phyloP scores from a whole-genome alignment of 2,329 filamentous ascomycete species.

The Aureobasidium musti region DNA sequence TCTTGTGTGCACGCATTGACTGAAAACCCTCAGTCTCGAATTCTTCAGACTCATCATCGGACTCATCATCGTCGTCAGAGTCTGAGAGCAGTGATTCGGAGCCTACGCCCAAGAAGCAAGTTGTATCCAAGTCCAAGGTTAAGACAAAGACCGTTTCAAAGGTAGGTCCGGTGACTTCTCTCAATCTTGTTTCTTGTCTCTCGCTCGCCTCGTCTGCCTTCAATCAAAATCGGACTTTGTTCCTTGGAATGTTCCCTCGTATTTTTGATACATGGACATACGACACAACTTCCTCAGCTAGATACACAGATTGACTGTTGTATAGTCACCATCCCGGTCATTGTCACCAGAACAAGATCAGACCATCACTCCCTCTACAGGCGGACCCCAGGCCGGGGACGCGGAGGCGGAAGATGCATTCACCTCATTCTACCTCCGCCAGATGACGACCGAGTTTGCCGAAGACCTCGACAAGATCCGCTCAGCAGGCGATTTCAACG shows the following conservation, averaged over 20 bases:
- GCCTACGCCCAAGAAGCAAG: not conserved
- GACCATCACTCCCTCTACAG: not conserved
- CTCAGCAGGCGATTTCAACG: constrained; percentile 69
- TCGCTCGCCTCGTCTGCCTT: not conserved
- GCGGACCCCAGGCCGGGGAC: not conserved
- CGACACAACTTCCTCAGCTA: not conserved
- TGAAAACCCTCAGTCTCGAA: not conserved
- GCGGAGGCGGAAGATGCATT: constrained; percentile 48
- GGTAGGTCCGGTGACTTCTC: not conserved
- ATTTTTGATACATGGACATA: not conserved
- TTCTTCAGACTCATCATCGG: constrained; percentile 20
- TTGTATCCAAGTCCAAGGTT: not conserved
- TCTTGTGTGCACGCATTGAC: not conserved
- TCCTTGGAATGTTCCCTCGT: not conserved
- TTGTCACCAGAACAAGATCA: constrained; percentile 22
- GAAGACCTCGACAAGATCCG: constrained; percentile 74
- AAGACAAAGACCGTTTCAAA: not conserved
- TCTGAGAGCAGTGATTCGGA: constrained; percentile 24
- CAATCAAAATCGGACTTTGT: not conserved
- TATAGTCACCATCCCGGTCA: constrained; percentile 5
- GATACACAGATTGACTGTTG: not conserved
- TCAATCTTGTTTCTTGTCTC: not conserved
- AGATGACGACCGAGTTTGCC: constrained; percentile 68
- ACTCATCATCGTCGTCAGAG: constrained; percentile 17
- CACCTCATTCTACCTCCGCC: constrained; percentile 67